These are phyloP conservation scores for Erythrophleum fordii DNA, from an alignment of 306 rosid species.

Conservation along the genomic window DNA sequence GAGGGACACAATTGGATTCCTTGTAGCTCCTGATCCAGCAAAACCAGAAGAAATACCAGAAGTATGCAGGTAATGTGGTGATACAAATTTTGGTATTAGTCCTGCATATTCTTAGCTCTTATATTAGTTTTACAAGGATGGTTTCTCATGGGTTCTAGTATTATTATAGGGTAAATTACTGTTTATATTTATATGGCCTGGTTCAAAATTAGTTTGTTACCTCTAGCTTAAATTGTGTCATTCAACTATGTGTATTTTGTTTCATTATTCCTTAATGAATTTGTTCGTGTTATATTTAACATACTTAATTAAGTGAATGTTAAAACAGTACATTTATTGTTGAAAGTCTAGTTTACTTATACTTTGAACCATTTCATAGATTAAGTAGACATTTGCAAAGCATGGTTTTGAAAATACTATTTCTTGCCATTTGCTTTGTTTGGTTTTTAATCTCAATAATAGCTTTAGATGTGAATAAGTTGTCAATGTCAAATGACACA, in stretches of 20 bases:
- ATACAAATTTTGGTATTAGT: background rate
- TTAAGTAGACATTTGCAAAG: too few species aligned
- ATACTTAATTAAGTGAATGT: too few species aligned
- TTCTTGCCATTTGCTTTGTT: too few species aligned
- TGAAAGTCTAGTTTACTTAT: background rate
- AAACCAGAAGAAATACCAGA: slow-evolving; percentile 45
- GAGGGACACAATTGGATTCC: slow-evolving; percentile 56
- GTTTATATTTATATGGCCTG: background rate
- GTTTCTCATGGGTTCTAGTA: background rate
- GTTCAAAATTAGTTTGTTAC: background rate
- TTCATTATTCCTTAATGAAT: too few species aligned
- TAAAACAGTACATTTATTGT: background rate
- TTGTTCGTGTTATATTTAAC: background rate
- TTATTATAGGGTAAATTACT: background rate
- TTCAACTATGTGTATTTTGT: too few species aligned
- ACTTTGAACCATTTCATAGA: background rate
- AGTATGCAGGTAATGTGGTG: slow-evolving; percentile 39
- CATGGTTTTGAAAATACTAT: too few species aligned
- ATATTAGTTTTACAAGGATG: background rate
- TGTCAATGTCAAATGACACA: too few species aligned
- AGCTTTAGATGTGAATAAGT: too few species aligned
- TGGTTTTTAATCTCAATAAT: too few species aligned
- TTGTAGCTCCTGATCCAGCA: slow-evolving; percentile 43
- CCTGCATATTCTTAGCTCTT: background rate
- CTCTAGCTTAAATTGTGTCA: too few species aligned